These are phyloP conservation scores for Cytospora chrysosperma DNA, from an alignment of 2,329 filamentous ascomycete genomes.

Conservation along the genomic window DNA sequence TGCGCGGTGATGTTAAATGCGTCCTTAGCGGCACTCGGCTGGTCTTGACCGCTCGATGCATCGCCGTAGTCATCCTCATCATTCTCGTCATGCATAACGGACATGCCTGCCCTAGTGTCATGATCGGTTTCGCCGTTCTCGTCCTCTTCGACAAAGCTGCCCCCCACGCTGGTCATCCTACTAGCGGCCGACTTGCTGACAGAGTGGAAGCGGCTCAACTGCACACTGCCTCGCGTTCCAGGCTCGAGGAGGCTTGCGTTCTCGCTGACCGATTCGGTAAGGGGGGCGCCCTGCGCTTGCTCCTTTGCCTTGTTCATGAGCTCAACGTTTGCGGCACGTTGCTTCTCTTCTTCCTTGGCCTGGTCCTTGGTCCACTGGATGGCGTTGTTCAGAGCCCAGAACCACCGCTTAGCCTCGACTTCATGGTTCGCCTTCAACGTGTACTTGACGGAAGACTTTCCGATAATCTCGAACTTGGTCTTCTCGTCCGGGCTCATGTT, in stretches of 20 bases:
- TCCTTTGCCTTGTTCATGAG: slow-evolving; percentile 75
- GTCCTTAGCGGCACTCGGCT: slow-evolving; percentile 76
- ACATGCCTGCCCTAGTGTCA: slow-evolving; percentile 29
- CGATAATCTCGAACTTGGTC: slow-evolving; percentile 95
- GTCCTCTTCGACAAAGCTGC: slow-evolving; percentile 54
- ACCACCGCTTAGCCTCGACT: slow-evolving; percentile 98
- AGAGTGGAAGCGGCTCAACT: slow-evolving; percentile 44
- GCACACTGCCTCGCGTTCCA: slow-evolving; percentile 42
- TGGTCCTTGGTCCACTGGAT: slow-evolving; percentile 99
- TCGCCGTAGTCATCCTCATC: slow-evolving; percentile 78
- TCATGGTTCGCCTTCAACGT: slow-evolving; percentile 97
- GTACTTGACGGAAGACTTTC: slow-evolving; percentile 98
- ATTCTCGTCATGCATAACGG: slow-evolving; percentile 47
- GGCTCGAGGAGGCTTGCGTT: slow-evolving; percentile 51
- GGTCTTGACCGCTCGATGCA: slow-evolving; percentile 74
- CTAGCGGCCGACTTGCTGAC: slow-evolving; percentile 33
- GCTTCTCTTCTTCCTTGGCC: slow-evolving; percentile 82
- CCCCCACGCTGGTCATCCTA: slow-evolving; percentile 45
- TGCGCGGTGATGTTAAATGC: slow-evolving; percentile 97
- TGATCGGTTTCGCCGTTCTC: slow-evolving; percentile 21
- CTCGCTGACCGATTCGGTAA: slow-evolving; percentile 50
- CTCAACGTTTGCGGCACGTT: slow-evolving; percentile 72
- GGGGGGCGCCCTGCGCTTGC: slow-evolving; percentile 49
- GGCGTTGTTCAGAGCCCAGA: slow-evolving; percentile 97
- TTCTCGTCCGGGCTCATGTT: slow-evolving; percentile 98